Evolutionary conservation across 805 yeast genomes (phyloP), one percentile per base, ranked within the genome.

Genomic region (Tetrapisispora nanseiensis): DNA sequence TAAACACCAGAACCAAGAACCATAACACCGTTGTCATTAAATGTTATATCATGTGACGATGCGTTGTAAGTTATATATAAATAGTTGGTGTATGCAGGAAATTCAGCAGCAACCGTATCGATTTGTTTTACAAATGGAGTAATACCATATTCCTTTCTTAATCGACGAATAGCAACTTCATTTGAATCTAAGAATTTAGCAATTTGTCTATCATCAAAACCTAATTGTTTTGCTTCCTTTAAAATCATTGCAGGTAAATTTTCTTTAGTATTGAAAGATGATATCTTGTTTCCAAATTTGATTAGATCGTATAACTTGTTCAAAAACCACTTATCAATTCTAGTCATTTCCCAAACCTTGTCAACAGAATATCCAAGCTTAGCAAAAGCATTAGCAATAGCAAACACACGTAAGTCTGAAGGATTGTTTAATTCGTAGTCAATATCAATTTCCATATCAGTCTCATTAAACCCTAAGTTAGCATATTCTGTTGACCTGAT

Each of bases 61-160:
- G 95, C 97, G 59, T 86, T 89, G 71, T 92, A 90, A 30, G 97
- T 92, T 67, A 86, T 76, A 72, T 92, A 90, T 66, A 90, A 72
- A 68, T 90, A 90, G 71, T 90, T 90, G 55, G 98, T 90, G 69
- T 65, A 75, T 38, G 97, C 96, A 40, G 98, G 98, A 78, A 90
- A 92, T 68, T 90, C 98, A 40, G 98, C 97, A 40, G 98, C 98
- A 52, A 90, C 95, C 23, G 98, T 90, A 71, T 90, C 98, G 58
- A 90, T 92, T 67, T 89, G 95, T 67, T 90, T 90, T 48, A 87
- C 97, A 61, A 83, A 85, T 52, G 98, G 98, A 46, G 80, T 69
- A 50, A 90, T 76, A 43, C 94, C 95, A 44, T 77, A 78, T 55
- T 86, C 95, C 56, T 82, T 79, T 70, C 98, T 81, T 58, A 82